These are phyloP conservation scores for Solanum bulbocastanum DNA, from an alignment of 257 asterid species.

Conservation along the genomic window DNA sequence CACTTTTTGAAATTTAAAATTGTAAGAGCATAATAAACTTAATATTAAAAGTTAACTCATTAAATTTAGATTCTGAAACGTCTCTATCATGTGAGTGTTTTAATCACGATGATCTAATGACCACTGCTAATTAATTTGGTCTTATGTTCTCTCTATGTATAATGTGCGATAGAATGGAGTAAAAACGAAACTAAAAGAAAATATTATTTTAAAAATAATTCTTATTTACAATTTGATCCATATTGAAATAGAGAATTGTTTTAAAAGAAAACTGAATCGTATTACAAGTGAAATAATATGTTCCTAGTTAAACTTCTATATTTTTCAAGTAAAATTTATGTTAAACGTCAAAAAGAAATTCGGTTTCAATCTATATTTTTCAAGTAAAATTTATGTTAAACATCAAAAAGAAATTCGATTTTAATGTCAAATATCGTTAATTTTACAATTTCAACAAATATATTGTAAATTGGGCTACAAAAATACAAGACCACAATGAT, in stretches of 20 bases:
- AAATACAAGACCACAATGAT: neutral
- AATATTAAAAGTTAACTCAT: neutral
- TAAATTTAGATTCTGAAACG: neutral
- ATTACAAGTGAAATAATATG: neutral
- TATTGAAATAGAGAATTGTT: neutral
- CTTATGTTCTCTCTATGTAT: neutral
- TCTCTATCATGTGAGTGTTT: neutral
- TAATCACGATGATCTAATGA: neutral
- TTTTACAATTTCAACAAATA: neutral
- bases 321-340: neutral
- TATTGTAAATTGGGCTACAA: neutral
- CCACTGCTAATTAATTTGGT: neutral
- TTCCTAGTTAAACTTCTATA: neutral
- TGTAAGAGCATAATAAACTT: neutral
- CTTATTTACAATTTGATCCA: neutral
- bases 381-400: neutral
- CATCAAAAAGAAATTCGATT: neutral
- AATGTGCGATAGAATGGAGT: neutral
- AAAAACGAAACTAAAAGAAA: neutral
- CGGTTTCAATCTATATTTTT: too few relatives aligned
- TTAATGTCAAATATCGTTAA: neutral
- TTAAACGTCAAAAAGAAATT: neutral
- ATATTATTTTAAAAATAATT: neutral
- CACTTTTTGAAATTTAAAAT: neutral
- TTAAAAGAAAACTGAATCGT: neutral